Base-by-base conservation (phyloP, 768 basidiomycete species). In the Terana coerulea region DNA sequence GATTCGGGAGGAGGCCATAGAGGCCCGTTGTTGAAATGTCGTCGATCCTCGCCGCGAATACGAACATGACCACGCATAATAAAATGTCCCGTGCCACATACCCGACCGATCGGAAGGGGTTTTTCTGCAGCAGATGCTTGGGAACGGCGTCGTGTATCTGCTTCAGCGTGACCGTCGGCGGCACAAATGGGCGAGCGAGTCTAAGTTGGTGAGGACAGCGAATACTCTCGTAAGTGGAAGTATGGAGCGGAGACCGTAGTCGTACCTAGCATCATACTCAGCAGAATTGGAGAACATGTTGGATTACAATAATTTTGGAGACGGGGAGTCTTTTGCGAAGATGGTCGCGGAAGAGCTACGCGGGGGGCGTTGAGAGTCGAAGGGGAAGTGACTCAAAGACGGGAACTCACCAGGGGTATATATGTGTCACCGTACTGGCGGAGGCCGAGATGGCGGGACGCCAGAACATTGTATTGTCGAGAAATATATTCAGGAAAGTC, bases 111-210 rank as follows among this genome's bases (percentile, higher is more conserved):
- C 65, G 72, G 7, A 66, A 31, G 25, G 73, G 59, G 50, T 74
- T 68, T 67, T 59, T 66, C 72, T 75, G 67, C n/a, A 79, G 65
- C 8, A 80, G 63, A 37, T 78, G 66, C 63, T 77, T 80, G 1
- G 80, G 79, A 17, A 81, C 78, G 3, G 75, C 78, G 53, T 77
- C 74, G 49, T 78, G 79, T 46, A 82, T 68, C 47, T 80, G 73
- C 61, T 79, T 80, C 36, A 81, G 63, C 0, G 75, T 76, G 14
- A 74, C 68, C 11, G 63, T 70, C 3, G 80, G 78, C 8, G 79
- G 80, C 17, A 62, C 61, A 60, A 79, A 83, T 4, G 78, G 74
- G 54, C 65, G 72, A 31, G 64, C 61, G 40, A 75, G 61, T 53
- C 77, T 78, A 37, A 24, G 11, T 17, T 19, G 31, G 14, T 5